Evolutionary conservation across 2,329 filamentous ascomycete species (phyloP), one percentile per base, ranked within the genome.

Genomic region (Verruconis gallopava): DNA sequence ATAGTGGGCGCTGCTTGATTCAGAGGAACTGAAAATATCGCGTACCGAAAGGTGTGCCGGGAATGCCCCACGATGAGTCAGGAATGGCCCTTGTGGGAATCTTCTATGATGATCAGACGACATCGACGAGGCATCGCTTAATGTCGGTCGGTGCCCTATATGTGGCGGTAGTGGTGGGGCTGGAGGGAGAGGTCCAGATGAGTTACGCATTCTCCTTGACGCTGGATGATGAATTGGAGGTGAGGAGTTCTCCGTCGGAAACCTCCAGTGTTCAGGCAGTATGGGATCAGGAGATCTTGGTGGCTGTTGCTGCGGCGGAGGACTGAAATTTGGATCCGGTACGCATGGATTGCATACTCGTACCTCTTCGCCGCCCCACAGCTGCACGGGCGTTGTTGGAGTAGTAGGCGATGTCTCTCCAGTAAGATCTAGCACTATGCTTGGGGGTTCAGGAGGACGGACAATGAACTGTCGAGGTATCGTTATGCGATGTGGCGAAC

Each of bases 401-500:
- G 53, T 52, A 9, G 37, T 19, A n/a, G 21, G 17, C n/a, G 38
- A 35, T 17, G 21, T 33, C 17, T 67, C 64, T 17, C 55, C 57
- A 22, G 65, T 68, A 9, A 69, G 54, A 53, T 69, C 65, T 32
- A 69, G 55, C n/a, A 65, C 45, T 21, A 21, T 22, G 32, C 17
- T 35, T 57, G 50, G 66, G 52, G 53, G 49, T 45, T 71, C 66
- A 1, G 82, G 81, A 3, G 84, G 82, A 37, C 81, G 80, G 19
- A 95, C 86, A 49, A 96, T 94, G 58, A 85, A 96, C 55, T 91
- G 84, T 49, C 88, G 75, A 1, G 89, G 89, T 48, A 96, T 95
- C 3, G 84, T 93, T 55, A 96, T 96, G 47, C 86, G 77, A 60
- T 96, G 89, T 3, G 89, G 89, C 2, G 89, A 95, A 64, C 89